These are phyloP conservation scores for Fusarium clavum DNA, from an alignment of 2,329 filamentous ascomycete species.

Conservation along the genomic window DNA sequence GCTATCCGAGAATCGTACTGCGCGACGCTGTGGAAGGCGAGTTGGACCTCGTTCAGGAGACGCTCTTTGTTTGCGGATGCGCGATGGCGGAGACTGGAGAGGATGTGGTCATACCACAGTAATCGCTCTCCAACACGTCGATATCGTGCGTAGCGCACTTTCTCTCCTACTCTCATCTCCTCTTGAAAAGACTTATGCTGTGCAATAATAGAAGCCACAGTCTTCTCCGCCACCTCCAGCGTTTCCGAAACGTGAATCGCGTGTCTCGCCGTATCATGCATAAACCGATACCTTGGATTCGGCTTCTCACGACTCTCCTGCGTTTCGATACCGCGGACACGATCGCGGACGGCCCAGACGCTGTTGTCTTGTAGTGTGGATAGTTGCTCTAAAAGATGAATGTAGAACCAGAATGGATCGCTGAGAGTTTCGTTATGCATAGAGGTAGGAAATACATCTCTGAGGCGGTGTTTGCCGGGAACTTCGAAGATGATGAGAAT, in stretches of 20 bases:
- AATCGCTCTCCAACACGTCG: conserved; percentile 49
- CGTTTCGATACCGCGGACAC: conserved; percentile 52
- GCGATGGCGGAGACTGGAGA: conserved; percentile 52
- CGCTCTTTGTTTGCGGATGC: conserved; percentile 56
- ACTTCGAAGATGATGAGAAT: conserved; percentile 26
- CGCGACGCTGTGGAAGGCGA: conserved; percentile 60
- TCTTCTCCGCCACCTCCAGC: conserved; percentile 51
- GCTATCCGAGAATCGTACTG: conserved; percentile 55
- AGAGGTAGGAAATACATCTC: background rate
- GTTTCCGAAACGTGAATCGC: conserved; percentile 59
- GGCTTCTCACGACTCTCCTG: conserved; percentile 29
- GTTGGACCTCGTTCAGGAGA: conserved; percentile 66
- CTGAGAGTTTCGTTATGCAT: background rate
- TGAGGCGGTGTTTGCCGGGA: background rate
- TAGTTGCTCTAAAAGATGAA: conserved; percentile 4
- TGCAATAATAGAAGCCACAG: conserved; percentile 48
- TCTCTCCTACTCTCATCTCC: rapidly evolving
- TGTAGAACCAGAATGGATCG: conserved; percentile 34
- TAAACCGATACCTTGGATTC: conserved; percentile 48
- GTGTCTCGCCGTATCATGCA: conserved; percentile 59
- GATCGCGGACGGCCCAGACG: conserved; percentile 55
- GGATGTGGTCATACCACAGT: conserved; percentile 49
- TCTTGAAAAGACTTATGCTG: conserved; percentile 47
- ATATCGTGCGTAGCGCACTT: background rate
- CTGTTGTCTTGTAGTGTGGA: conserved; percentile 31